phyloP scores from a whole-genome alignment of 2,329 filamentous ascomycete genomes.

The Diplodia scrobiculata region DNA sequence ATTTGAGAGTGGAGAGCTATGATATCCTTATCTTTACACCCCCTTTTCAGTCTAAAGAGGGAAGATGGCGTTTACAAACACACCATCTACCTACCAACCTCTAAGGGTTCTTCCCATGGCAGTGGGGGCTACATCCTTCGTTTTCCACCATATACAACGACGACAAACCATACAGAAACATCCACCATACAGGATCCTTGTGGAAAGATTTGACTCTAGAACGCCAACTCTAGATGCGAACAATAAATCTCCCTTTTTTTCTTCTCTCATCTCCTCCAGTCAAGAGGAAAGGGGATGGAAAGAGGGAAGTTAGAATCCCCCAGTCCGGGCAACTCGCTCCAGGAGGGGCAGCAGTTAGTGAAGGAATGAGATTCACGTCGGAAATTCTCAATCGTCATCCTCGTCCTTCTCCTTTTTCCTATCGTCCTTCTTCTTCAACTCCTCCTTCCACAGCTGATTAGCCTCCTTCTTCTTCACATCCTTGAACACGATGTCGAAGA shows the following conservation, averaged over 20 bases:
- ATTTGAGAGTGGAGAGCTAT: background rate
- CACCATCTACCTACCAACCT: background rate
- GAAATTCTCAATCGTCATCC: conserved; percentile 5
- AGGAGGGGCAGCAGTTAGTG: background rate
- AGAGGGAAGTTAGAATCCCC: background rate
- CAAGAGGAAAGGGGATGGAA: background rate
- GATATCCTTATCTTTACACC: background rate
- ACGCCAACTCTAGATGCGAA: conserved; percentile 26
- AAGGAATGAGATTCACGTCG: background rate
- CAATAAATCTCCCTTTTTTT: background rate
- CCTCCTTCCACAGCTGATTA: conserved; percentile 70
- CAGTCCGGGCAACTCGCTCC: background rate
- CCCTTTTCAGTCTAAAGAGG: background rate
- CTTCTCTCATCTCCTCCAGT: background rate
- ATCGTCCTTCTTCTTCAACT: conserved; percentile 57
- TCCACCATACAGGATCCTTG: background rate
- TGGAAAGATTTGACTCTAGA: conserved; percentile 1
- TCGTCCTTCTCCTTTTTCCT: background rate
- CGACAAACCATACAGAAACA: background rate
- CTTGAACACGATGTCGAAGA: conserved; percentile 89
- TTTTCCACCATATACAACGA: background rate
- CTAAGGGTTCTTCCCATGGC: background rate
- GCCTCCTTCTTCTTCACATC: conserved; percentile 72
- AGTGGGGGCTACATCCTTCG: background rate
- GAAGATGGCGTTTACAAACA: background rate